phyloP scores from a whole-genome alignment of 83 land plant species.

The Larix sibirica region DNA sequence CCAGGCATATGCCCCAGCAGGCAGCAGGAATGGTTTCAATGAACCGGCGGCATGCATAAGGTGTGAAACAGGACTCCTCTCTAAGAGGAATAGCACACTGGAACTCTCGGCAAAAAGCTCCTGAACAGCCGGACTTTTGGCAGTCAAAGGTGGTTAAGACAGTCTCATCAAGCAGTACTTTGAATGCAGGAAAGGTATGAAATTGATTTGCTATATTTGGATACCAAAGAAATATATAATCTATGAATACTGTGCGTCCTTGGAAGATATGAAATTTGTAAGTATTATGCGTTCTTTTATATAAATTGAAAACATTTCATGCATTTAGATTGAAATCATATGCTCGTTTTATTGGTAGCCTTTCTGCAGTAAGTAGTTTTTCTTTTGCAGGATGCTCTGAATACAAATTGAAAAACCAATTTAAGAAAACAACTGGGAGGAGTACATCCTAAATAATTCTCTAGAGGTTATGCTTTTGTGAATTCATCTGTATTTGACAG shows the following conservation, averaged over 20 bases:
- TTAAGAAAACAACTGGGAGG: conserved; percentile 15
- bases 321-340: neutral
- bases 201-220: neutral
- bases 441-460: conserved; percentile 10
- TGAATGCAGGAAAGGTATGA: conserved; percentile 30
- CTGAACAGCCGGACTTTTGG: conserved; percentile 22
- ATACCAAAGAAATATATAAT: neutral
- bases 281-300: neutral
- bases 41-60: conserved; percentile 15
- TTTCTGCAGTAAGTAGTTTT: neutral
- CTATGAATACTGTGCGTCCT: neutral
- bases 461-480: conserved; percentile 13
- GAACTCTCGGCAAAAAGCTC: conserved; percentile 3
- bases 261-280: neutral
- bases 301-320: no score
- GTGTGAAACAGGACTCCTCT: neutral
- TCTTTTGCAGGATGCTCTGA: neutral
- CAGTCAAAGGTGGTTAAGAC: conserved; percentile 22
- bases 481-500: conserved; percentile 20
- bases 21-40: neutral
- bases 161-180: conserved; percentile 1
- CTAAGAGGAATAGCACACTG: neutral
- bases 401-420: conserved; percentile 16
- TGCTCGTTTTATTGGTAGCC: neutral
- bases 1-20: conserved; percentile 2